Evolutionary conservation across 495 filamentous ascomycete species (phyloP).

Genomic region (Halenospora varia): DNA sequence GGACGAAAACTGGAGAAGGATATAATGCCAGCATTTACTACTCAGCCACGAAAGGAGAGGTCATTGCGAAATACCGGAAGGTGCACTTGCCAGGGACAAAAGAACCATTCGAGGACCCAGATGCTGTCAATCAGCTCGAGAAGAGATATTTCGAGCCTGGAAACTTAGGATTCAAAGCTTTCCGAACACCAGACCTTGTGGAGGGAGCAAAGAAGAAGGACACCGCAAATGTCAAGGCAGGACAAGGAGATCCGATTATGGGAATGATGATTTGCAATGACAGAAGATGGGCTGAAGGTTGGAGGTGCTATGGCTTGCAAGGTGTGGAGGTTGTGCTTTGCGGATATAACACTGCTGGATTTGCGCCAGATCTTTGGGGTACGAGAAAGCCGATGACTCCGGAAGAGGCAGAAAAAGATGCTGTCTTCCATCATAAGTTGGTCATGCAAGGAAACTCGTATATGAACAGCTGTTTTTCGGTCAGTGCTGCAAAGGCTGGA

Average conservation of each 20-base stretch:
- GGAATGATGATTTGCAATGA: constrained; percentile 53
- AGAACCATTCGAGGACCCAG: constrained; percentile 40
- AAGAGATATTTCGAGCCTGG: constrained; percentile 47
- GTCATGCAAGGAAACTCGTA: constrained; percentile 42
- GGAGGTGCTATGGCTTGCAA: constrained; percentile 42
- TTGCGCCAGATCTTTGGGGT: constrained; percentile 40
- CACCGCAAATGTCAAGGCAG: constrained; percentile 18
- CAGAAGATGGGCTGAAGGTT: constrained; percentile 44
- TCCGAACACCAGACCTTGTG: constrained; percentile 40
- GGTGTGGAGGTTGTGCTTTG: constrained; percentile 43
- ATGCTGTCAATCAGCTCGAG: constrained; percentile 44
- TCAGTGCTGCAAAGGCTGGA: constrained; percentile 39
- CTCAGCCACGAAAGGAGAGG: constrained; percentile 32
- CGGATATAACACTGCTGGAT: constrained; percentile 45
- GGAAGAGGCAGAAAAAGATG: constrained; percentile 36
- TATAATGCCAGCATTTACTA: constrained; percentile 46
- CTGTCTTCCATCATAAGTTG: constrained; percentile 42
- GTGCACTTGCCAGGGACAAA: constrained; percentile 44
- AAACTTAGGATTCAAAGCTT: constrained; percentile 44
- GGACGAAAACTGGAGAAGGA: constrained; percentile 28
- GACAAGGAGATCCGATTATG: constrained; percentile 41
- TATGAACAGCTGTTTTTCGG: constrained; percentile 44
- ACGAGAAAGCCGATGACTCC: constrained; percentile 33
- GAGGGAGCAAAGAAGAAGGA: constrained; percentile 13
- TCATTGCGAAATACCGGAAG: constrained; percentile 46